Conservation (phyloP, 257 asterid genomes). For the Prunella vulgaris region DNA sequence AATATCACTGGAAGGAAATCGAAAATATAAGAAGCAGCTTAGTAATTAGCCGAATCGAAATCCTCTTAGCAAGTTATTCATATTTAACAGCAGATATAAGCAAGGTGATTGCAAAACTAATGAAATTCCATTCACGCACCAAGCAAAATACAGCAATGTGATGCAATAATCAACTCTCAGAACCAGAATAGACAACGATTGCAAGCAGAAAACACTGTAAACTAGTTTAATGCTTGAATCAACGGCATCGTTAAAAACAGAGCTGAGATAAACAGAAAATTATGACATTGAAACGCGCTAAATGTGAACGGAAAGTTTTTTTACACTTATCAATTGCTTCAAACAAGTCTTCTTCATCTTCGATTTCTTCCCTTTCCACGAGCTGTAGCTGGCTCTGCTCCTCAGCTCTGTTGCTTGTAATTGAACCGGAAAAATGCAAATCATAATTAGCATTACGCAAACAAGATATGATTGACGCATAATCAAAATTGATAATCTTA, state of each 20-base stretch:
- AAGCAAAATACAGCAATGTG: neutral
- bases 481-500: neutral
- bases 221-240: neutral
- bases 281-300: slow-evolving; percentile 2
- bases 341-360: slow-evolving; percentile 89
- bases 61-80: neutral
- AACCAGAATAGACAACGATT: neutral
- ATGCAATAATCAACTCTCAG: neutral
- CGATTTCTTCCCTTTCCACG: slow-evolving; percentile 81
- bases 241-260: neutral
- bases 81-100: neutral
- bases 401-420: slow-evolving; percentile 58
- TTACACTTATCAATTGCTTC: slow-evolving; percentile 96
- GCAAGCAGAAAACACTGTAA: neutral
- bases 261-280: neutral
- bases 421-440: slow-evolving; percentile 6
- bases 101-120: neutral
- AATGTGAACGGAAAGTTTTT: neutral
- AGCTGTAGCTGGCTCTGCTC: slow-evolving; percentile 90
- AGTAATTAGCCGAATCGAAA: neutral
- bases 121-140: neutral
- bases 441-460: slow-evolving; percentile 2
- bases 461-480: neutral
- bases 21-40: neutral
- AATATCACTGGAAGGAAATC: neutral